phyloP scores from a whole-genome alignment of 768 basidiomycete genomes.

The Kwoniella heveanensis region DNA sequence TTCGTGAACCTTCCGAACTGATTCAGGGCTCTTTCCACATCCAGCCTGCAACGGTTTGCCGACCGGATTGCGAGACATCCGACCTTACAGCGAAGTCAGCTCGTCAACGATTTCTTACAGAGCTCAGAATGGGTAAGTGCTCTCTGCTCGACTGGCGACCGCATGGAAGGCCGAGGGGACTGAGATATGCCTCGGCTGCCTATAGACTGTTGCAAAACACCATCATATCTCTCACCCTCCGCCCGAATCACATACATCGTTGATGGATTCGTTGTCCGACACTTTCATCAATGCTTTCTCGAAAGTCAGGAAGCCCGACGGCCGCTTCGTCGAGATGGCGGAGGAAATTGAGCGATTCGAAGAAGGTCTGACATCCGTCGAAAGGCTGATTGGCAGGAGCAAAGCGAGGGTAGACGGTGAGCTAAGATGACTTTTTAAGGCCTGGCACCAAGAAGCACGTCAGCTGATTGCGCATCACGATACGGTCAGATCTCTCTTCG shows the following conservation, averaged over 20 bases:
- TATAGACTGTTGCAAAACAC: conserved; percentile 92
- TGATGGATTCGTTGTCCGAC: conserved; percentile 94
- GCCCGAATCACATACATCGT: conserved; percentile 60
- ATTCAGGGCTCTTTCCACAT: conserved; percentile 1
- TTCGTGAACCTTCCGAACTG: no score
- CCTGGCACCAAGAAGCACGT: not conserved
- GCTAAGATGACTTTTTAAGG: conserved; percentile 38
- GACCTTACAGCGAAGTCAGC: conserved; percentile 83
- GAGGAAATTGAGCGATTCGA: conserved; percentile 94
- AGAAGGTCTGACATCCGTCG: conserved; percentile 80
- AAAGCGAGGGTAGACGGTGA: conserved; percentile 82
- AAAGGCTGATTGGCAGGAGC: conserved; percentile 76
- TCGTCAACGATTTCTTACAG: conserved; percentile 91
- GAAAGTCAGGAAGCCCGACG: conserved; percentile 93
- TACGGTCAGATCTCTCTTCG: conserved; percentile 77
- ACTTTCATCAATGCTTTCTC: conserved; percentile 94
- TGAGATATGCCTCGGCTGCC: not conserved
- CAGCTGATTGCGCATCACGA: not conserved
- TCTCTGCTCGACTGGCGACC: no score
- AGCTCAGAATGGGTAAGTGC: conserved; percentile 97
- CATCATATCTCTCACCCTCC: conserved; percentile 92
- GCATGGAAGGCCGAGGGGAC: not conserved
- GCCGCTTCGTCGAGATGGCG: conserved; percentile 88
- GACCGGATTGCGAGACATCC: conserved; percentile 90
- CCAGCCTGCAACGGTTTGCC: conserved; percentile 86